A percentile compares a stretch with the other conserved stretches of the same genome.
phyloP scores from a whole-genome alignment of 2,329 filamentous ascomycete genomes.

The Teratosphaeria epicoccoides region DNA sequence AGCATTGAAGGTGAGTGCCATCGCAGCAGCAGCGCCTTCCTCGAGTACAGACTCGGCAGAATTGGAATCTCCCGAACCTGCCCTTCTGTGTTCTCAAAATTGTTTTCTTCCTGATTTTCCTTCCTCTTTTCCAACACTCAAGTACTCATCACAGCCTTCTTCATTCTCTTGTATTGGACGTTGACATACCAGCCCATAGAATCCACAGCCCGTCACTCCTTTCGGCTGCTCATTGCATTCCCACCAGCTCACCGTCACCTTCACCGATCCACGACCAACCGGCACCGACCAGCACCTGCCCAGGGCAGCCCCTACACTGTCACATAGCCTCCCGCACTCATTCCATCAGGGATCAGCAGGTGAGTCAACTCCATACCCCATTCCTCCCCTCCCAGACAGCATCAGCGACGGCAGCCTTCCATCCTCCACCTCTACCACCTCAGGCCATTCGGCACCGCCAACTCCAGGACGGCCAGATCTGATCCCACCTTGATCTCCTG shows the following conservation, averaged over 20 bases:
- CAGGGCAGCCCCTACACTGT: not conserved
- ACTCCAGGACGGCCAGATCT: not conserved
- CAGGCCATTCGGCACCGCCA: not conserved
- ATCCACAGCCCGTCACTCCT: constrained; percentile 24
- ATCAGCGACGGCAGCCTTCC: not conserved
- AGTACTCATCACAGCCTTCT: constrained; percentile 22
- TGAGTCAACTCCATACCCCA: not conserved
- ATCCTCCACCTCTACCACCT: not conserved
- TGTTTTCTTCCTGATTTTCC: constrained; percentile 10
- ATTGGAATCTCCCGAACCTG: not conserved
- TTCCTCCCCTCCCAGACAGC: not conserved
- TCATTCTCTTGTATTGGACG: constrained; percentile 28
- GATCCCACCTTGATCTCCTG: not conserved
- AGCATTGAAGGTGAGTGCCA: constrained; percentile 1
- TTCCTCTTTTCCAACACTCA: constrained; percentile 9
- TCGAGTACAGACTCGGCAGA: constrained; percentile 5
- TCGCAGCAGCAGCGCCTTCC: constrained; percentile 4
- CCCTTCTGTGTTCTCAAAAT: not conserved
- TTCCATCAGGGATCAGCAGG: not conserved
- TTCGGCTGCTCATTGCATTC: constrained; percentile 18
- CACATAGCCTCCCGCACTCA: not conserved
- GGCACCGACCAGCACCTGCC: not conserved
- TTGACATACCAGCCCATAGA: constrained; percentile 25
- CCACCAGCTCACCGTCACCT: constrained; percentile 7
- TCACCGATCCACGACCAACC: not conserved